Evolutionary conservation across 768 basidiomycete species (phyloP), one percentile per base, ranked within the genome.

Genomic region (Clitopilus hobsonii): DNA sequence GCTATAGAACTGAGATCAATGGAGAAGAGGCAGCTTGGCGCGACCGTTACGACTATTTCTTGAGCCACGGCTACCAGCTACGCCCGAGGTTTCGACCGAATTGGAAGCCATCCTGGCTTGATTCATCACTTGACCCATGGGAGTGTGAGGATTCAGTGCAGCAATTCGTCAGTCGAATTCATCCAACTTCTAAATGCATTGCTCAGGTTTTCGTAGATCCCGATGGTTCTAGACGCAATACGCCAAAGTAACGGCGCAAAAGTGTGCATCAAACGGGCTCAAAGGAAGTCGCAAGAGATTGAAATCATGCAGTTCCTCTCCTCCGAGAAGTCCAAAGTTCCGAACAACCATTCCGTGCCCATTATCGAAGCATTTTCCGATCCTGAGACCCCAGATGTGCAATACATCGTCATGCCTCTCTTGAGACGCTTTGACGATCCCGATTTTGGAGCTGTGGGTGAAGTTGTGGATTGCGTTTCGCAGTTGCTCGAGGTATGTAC

Each of bases 361-460:
- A 53, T 65, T 11, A 58, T 67, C 14, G 67, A 71, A 5, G 18
- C 58, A 2, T 1, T 16, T 68, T 0, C 38, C 5, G 45, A 69
- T 28, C 59, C 60, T 11, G 53, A 51, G 16, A 55, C 55, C 0
- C 54, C 55, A 2, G 51, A 64, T 4, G 47, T 57, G 0, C 26
- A 28, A 3, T 63, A 66, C 1, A 48, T 74, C 3, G 65, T 70
- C 1, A 76, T 73, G 70, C 77, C 76, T 0, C 52, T 74, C 1
- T 65, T 77, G 13, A 64, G 71, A 52, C 60, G 63, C 20, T 74
- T 71, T 52, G 68, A 73, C 51, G 69, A 72, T 52, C 71, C 70
- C 4, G 66, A 70, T 22, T 74, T 67, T 50, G 49, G 54, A n/a
- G 58, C 60, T n/a, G 63, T 64, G 10, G 60, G 57, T 6, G 70